phyloP scores from a whole-genome alignment of 805 yeast species.

The Tetrapisispora iriomotensis region DNA sequence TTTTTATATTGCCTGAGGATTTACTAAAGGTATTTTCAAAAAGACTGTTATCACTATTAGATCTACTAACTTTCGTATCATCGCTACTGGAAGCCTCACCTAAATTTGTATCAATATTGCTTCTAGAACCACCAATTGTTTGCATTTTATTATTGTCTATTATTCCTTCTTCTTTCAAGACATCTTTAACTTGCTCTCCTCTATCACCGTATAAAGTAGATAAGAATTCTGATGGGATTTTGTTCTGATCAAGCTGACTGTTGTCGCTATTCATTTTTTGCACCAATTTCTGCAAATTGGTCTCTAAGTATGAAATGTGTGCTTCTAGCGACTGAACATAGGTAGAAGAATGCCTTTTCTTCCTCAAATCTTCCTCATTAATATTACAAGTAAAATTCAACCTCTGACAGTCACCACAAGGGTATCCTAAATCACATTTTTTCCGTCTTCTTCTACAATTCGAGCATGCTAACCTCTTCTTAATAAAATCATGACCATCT shows the following conservation, averaged over 20 bases:
- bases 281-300: constrained; percentile 18
- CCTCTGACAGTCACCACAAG: constrained; percentile 40
- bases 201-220: no score
- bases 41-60: neutral
- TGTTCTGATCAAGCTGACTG: no score
- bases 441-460: constrained; percentile 31
- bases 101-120: no score
- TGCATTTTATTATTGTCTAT: no score
- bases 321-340: constrained; percentile 39
- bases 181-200: no score
- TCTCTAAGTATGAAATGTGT: constrained; percentile 24
- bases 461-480: constrained; percentile 27
- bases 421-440: constrained; percentile 40
- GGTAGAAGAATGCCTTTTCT: constrained; percentile 39
- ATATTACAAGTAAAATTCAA: constrained; percentile 38
- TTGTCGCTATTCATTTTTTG: no score
- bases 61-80: neutral
- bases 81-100: no score
- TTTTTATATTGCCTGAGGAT: constrained; percentile 3
- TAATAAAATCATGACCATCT: constrained; percentile 5
- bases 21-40: neutral
- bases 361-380: constrained; percentile 40
- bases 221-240: no score
- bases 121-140: no score
- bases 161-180: no score